Conservation (phyloP, 2,329 filamentous ascomycete genomes). For the Sclerotinia trifoliorum region DNA sequence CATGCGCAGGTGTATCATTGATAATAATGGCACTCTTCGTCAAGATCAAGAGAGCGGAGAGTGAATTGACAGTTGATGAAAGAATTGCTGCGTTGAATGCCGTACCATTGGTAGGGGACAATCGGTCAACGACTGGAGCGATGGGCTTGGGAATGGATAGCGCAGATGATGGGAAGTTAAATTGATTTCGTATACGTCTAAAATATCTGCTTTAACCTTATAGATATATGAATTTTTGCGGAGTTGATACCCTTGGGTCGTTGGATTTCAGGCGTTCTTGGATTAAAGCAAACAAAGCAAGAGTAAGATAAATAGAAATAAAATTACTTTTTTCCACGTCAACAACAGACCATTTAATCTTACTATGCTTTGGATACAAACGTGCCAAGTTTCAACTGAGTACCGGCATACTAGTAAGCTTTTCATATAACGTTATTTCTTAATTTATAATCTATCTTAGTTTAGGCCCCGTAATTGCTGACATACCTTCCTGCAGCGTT, state of each 20-base stretch:
- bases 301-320: not conserved
- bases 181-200: not conserved
- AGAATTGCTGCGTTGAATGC: conserved; percentile 39
- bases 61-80: conserved; percentile 58
- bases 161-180: conserved; percentile 8
- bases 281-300: not conserved
- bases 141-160: not conserved
- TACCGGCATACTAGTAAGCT: too few species aligned
- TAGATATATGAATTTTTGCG: conserved; percentile 11
- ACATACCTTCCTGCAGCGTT: not conserved
- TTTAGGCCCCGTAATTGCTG: not conserved
- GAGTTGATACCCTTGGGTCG: conserved; percentile 14
- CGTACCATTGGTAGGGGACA: not conserved
- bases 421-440: too few species aligned
- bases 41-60: conserved; percentile 53
- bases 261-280: conserved; percentile 15
- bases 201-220: not conserved
- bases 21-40: conserved; percentile 52
- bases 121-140: not conserved
- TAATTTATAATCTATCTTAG: too few species aligned
- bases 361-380: too few species aligned
- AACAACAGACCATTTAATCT: too few species aligned
- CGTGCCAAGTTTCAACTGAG: too few species aligned
- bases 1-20: conserved; percentile 52
- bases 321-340: not conserved